Evolutionary conservation across 2,329 filamentous ascomycete genomes (phyloP).

Genomic region (Penicillium freii): DNA sequence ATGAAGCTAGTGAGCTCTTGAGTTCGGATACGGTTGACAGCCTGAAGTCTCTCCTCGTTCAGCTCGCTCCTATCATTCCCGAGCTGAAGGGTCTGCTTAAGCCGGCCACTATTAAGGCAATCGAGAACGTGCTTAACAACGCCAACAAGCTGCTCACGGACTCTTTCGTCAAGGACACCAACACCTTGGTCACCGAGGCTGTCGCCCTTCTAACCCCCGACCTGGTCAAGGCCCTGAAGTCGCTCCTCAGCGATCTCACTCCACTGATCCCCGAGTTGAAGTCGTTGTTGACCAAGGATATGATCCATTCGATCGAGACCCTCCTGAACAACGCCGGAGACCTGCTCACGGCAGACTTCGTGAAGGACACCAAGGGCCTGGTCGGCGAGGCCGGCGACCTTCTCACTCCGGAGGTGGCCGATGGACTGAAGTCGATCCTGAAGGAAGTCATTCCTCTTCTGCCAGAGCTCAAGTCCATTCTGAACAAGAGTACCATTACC

Average conservation of each 20-base stretch:
- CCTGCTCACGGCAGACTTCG: constrained; percentile 21
- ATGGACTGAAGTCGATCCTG: constrained; percentile 19
- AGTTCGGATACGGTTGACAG: constrained; percentile 12
- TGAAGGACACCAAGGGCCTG: constrained; percentile 21
- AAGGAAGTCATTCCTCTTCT: constrained; percentile 17
- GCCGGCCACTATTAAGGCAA: constrained; percentile 19
- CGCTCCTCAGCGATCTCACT: constrained; percentile 17
- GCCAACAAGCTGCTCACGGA: constrained; percentile 24
- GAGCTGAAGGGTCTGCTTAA: constrained; percentile 22
- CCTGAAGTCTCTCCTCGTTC: constrained; percentile 23
- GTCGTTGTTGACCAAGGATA: constrained; percentile 16
- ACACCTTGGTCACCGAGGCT: constrained; percentile 19
- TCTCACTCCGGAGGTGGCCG: constrained; percentile 18
- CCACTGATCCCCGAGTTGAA: constrained; percentile 22
- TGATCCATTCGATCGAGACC: constrained; percentile 12
- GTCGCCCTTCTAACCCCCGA: constrained; percentile 20
- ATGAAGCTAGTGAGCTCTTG: constrained; percentile 16
- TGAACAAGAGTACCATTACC: constrained; percentile 16
- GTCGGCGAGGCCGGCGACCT: constrained; percentile 21
- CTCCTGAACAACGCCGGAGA: constrained; percentile 16
- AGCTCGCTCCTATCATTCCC: constrained; percentile 18
- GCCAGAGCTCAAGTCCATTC: constrained; percentile 19
- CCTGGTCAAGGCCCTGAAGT: constrained; percentile 19
- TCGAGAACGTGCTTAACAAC: constrained; percentile 18
- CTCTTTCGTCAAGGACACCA: constrained; percentile 21